Conservation (phyloP, 768 basidiomycete species). For the Leccinum subgranulosum region DNA sequence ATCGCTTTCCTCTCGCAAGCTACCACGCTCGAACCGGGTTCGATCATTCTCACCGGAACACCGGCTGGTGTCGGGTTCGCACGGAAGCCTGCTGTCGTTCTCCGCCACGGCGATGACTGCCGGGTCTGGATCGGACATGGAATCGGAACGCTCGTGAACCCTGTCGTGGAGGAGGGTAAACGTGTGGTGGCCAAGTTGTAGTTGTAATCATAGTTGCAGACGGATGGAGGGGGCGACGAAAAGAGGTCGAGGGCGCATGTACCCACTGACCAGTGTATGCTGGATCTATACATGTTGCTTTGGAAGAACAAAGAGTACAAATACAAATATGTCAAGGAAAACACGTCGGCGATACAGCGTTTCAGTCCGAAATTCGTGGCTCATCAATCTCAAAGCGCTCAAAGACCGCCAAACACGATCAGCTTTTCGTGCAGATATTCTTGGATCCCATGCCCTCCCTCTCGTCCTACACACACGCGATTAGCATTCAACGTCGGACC, state of each 20-base stretch:
- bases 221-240: not conserved
- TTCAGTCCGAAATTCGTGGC: not conserved
- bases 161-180: conserved; percentile 65
- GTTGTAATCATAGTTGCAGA: not conserved
- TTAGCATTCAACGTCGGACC: not conserved
- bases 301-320: not conserved
- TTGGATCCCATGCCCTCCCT: conserved; percentile 86
- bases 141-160: conserved; percentile 77
- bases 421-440: conserved; percentile 85
- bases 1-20: conserved; percentile 80
- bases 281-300: not conserved
- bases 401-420: conserved; percentile 77
- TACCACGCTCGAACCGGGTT: conserved; percentile 78
- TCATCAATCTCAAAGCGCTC: conserved; percentile 2
- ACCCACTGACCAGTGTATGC: not conserved
- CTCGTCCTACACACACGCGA: conserved; percentile 50
- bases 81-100: conserved; percentile 62
- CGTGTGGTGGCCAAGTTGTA: conserved; percentile 36
- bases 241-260: not conserved
- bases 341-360: not conserved
- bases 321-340: not conserved
- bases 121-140: conserved; percentile 66
- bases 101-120: conserved; percentile 74
- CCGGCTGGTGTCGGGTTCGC: conserved; percentile 82
- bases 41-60: conserved; percentile 80